Conservation (phyloP, 2,329 filamentous ascomycete species). For the Ceratocystis huliohia region DNA sequence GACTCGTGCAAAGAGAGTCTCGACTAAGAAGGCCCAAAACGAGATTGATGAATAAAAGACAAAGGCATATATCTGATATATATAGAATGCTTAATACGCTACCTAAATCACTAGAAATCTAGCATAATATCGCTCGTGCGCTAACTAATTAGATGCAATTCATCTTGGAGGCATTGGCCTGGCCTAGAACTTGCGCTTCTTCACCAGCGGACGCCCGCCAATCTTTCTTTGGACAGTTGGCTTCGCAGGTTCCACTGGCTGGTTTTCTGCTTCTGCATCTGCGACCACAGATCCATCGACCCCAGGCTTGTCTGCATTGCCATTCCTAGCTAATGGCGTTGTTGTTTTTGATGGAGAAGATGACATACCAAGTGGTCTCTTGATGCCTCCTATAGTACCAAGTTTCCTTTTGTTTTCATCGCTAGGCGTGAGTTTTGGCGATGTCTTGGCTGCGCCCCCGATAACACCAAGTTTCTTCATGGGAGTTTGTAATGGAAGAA, state of each 20-base stretch:
- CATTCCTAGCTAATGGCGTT: background rate
- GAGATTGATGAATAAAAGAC: background rate
- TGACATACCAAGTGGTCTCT: background rate
- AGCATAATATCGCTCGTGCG: background rate
- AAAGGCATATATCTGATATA: background rate
- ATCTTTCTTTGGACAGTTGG: conserved; percentile 10
- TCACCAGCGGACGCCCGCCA: conserved; percentile 15
- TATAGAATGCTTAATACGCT: background rate
- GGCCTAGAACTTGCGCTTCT: conserved; percentile 19
- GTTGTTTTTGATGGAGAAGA: background rate
- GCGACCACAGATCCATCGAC: background rate
- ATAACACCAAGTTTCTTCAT: background rate
- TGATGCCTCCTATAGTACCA: background rate
- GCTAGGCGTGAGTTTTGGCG: background rate
- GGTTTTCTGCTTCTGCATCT: background rate
- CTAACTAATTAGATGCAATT: background rate
- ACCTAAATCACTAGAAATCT: background rate
- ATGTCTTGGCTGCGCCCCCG: background rate
- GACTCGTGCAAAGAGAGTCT: background rate
- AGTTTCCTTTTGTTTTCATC: background rate
- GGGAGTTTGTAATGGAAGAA: background rate
- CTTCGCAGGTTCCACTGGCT: background rate
- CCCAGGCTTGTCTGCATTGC: too few species aligned
- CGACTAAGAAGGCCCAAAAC: background rate
- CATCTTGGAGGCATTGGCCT: background rate